phyloP scores from a whole-genome alignment of 2,329 filamentous ascomycete genomes.

The Hypoxylon sp. region DNA sequence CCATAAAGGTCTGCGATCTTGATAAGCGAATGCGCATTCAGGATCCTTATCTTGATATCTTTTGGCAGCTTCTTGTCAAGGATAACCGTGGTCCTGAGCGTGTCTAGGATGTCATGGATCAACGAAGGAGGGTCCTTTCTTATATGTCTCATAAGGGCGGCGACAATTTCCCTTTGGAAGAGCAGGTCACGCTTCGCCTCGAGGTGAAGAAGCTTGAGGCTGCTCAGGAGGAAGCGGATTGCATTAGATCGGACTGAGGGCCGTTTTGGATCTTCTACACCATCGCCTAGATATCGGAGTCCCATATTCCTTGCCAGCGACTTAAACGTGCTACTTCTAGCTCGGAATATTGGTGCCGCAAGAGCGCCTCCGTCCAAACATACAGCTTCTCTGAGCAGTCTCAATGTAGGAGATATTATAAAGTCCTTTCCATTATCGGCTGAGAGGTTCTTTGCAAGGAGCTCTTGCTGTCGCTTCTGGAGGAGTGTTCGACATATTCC shows the following conservation, averaged over 20 bases:
- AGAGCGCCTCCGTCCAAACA: slow-evolving; percentile 85
- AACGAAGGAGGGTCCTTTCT: slow-evolving; percentile 79
- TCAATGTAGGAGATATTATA: slow-evolving; percentile 86
- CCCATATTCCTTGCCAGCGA: slow-evolving; percentile 82
- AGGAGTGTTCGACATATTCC: slow-evolving; percentile 83
- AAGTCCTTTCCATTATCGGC: slow-evolving; percentile 85
- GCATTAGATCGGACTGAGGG: slow-evolving; percentile 86
- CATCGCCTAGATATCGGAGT: slow-evolving; percentile 67
- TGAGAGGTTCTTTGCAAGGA: slow-evolving; percentile 80
- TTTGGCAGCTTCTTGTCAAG: slow-evolving; percentile 77
- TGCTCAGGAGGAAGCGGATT: slow-evolving; percentile 79
- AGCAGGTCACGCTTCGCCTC: slow-evolving; percentile 84
- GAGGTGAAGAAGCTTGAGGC: slow-evolving; percentile 78
- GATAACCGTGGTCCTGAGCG: slow-evolving; percentile 74
- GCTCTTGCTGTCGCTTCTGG: slow-evolving; percentile 80
- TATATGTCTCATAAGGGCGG: slow-evolving; percentile 77
- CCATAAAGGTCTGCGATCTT: slow-evolving; percentile 77
- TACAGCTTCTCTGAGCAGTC: slow-evolving; percentile 85
- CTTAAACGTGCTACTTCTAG: slow-evolving; percentile 80
- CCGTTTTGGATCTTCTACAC: slow-evolving; percentile 69
- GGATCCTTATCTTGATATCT: slow-evolving; percentile 75
- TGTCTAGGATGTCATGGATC: slow-evolving; percentile 76
- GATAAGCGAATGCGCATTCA: slow-evolving; percentile 77
- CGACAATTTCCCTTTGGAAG: slow-evolving; percentile 75
- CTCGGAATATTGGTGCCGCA: slow-evolving; percentile 78